Conservation (phyloP, 345 rosid genomes). For the Lepidium africanum region DNA sequence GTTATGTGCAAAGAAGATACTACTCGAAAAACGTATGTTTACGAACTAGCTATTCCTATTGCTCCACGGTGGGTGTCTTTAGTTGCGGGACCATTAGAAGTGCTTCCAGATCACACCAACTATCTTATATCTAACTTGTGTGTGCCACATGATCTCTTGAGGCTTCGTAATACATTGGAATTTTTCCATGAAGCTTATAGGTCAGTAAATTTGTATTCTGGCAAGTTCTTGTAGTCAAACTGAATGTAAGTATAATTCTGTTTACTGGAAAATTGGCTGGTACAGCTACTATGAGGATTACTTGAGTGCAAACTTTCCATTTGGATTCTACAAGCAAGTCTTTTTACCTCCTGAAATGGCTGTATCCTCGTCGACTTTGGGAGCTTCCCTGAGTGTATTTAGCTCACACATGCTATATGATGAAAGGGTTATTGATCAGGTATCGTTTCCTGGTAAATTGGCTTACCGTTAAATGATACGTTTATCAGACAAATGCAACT, state of each 20-base stretch:
- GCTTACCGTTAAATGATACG: background rate
- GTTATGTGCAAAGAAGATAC: constrained; percentile 88
- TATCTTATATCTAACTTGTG: constrained; percentile 74
- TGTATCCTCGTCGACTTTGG: constrained; percentile 57
- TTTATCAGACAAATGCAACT: background rate
- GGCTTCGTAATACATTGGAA: constrained; percentile 69
- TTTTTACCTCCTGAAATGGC: constrained; percentile 86
- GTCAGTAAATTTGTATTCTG: constrained; percentile 33
- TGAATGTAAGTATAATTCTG: background rate
- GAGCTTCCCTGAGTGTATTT: constrained; percentile 78
- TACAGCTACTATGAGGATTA: constrained; percentile 87
- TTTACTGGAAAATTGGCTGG: constrained; percentile 23
- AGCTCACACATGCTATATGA: constrained; percentile 81
- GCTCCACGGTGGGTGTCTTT: constrained; percentile 80
- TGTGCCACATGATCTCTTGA: constrained; percentile 47
- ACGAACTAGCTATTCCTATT: constrained; percentile 75
- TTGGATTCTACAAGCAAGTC: constrained; percentile 87
- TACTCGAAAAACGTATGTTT: constrained; percentile 77
- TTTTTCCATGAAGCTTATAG: constrained; percentile 87
- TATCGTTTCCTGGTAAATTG: constrained; percentile 19
- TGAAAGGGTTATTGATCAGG: constrained; percentile 92
- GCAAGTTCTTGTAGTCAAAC: background rate
- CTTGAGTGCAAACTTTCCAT: constrained; percentile 81
- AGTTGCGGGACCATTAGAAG: constrained; percentile 83
- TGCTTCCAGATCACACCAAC: constrained; percentile 63